phyloP scores from a whole-genome alignment of 495 filamentous ascomycete species.

The Aspergillus leporis region DNA sequence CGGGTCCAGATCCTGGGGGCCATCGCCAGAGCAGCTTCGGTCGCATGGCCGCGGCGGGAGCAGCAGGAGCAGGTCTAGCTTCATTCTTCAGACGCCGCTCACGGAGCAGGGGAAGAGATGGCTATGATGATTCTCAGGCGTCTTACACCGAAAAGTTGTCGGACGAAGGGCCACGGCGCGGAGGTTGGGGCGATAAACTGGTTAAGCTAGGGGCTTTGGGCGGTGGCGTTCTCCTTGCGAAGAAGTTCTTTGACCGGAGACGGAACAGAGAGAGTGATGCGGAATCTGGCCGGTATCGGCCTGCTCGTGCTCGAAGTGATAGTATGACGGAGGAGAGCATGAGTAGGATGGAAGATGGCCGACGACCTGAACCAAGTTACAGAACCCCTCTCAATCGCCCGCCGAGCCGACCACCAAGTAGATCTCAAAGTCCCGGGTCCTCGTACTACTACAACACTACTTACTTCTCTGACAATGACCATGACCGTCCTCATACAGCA shows the following conservation, averaged over 20 bases:
- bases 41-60: conserved; percentile 47
- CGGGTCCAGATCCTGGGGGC: conserved; percentile 22
- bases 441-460: conserved; percentile 48
- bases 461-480: conserved; percentile 39
- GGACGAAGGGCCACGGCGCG: conserved; percentile 43
- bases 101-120: conserved; percentile 33
- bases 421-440: conserved; percentile 40
- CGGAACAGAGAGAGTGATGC: conserved; percentile 56
- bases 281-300: conserved; percentile 51
- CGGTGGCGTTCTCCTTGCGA: conserved; percentile 65
- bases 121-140: conserved; percentile 44
- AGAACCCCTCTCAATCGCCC: conserved; percentile 45
- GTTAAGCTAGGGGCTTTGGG: conserved; percentile 65
- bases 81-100: conserved; percentile 54
- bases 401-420: conserved; percentile 34
- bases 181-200: conserved; percentile 64
- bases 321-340: conserved; percentile 47
- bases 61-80: conserved; percentile 61
- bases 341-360: conserved; percentile 45
- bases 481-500: conserved; percentile 47
- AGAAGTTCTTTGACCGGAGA: conserved; percentile 62
- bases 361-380: conserved; percentile 40
- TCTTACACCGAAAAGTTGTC: conserved; percentile 66
- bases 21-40: conserved; percentile 36
- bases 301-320: conserved; percentile 41